Percentiles rank a stretch among this genome's conserved stretches.
Conservation (phyloP, 345 rosid species). For the Brassica carinata region DNA sequence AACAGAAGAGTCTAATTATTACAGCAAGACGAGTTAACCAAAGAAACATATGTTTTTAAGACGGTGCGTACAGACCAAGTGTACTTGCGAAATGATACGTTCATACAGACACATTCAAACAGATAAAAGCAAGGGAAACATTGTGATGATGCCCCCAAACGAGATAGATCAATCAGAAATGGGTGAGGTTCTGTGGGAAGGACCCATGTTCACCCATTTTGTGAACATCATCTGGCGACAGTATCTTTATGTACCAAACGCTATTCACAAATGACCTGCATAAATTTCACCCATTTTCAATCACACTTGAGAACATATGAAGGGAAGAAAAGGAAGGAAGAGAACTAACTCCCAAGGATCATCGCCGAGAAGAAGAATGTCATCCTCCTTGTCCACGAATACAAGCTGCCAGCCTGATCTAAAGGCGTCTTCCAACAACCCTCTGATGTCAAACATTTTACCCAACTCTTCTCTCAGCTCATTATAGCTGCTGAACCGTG, state of each 20-base stretch:
- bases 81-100: slow-evolving; percentile 1
- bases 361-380: slow-evolving; percentile 80
- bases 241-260: slow-evolving; percentile 66
- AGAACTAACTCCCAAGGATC: slow-evolving; percentile 78
- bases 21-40: not conserved
- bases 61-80: not conserved
- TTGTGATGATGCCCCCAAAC: not conserved
- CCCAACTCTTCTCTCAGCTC: slow-evolving; percentile 77
- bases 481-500: slow-evolving; percentile 74
- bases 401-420: slow-evolving; percentile 97
- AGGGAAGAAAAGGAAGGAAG: slow-evolving; percentile 34
- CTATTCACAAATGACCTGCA: slow-evolving; percentile 64
- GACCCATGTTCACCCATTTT: slow-evolving; percentile 56
- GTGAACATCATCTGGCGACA: slow-evolving; percentile 58
- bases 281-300: not conserved
- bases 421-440: slow-evolving; percentile 69
- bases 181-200: slow-evolving; percentile 39
- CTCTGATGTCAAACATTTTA: slow-evolving; percentile 73
- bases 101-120: not conserved
- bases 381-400: slow-evolving; percentile 84
- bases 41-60: not conserved
- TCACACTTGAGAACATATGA: not conserved
- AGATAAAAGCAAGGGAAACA: too few species aligned
- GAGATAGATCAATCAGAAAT: slow-evolving; percentile 20
- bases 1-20: not conserved